Base-by-base conservation (phyloP, 129 eudicot genomes). In the Lonicera japonica region DNA sequence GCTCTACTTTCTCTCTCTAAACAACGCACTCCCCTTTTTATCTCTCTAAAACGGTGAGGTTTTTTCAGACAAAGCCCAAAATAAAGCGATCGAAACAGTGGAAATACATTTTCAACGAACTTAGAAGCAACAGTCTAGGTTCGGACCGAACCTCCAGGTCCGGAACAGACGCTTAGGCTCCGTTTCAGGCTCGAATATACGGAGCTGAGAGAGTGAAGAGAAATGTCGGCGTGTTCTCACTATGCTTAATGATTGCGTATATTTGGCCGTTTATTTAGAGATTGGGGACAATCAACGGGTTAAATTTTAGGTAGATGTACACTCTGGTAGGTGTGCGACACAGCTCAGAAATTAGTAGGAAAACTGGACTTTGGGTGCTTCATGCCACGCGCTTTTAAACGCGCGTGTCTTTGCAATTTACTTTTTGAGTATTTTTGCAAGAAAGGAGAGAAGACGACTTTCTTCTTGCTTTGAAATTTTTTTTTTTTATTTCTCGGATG, bases 31-130 rank as follows among this genome's bases (percentile, higher is more conserved):
- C 4, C 21, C 12, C 13, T 25, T 57, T 71, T 36, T 78, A 69
- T 74, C 76, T 68, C 65, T 71, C 67, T 65, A 51, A 38, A 71
- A 22, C 18, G 65, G 45, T 45, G 36, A 29, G 36, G 6, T 51
- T 63, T 74, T 70, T 51, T 64, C 69, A 60, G 77, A 66, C 73
- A 72, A 29, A 25, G 60, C 57, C 74, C 65, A 64, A 57, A 71
- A 68, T 67, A 72, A 69, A 66, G 61, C 47, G 69, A 73, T 60
- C 76, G 66, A 52, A 56, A 58, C 66, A 47, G 71, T 57, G 68
- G 14, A 34, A 68, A 34, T 38, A 57, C 23, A 47, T 61, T 25
- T 71, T 71, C 55, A 69, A 64, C 69, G 75, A 57, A 73, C 19
- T 46, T 24, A 29, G 60, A 34, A 59, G 66, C 58, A 21, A 53